Conservation (phyloP, 2,329 filamentous ascomycete genomes). For the Coniochaeta prunicola region DNA sequence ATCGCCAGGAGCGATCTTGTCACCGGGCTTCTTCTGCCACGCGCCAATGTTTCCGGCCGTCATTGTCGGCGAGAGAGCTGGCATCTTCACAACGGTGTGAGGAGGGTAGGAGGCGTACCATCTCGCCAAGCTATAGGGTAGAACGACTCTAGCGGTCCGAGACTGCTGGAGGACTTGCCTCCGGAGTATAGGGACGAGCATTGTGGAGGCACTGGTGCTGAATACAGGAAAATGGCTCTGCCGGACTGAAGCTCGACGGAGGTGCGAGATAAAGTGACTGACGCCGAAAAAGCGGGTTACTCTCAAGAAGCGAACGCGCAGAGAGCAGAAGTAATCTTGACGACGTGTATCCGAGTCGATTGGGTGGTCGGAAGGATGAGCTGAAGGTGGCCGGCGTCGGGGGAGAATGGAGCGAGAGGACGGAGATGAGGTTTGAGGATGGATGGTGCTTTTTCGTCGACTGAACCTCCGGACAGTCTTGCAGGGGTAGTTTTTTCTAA, state of each 20-base stretch:
- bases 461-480: background rate
- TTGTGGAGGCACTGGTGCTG: conserved; percentile 25
- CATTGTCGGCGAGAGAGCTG: conserved; percentile 96
- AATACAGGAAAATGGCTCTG: conserved; percentile 13
- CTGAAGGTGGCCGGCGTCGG: conserved; percentile 1
- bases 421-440: conserved; percentile 9
- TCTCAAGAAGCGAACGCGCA: conserved; percentile 6
- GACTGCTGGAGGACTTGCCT: conserved; percentile 51
- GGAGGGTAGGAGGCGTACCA: conserved; percentile 81
- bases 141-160: conserved; percentile 41
- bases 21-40: conserved; percentile 97
- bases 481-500: conserved; percentile 15
- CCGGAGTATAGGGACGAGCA: conserved; percentile 58
- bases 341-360: conserved; percentile 4
- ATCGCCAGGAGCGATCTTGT: conserved; percentile 80
- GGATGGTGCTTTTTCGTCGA: background rate
- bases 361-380: conserved; percentile 8
- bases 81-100: conserved; percentile 96
- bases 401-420: conserved; percentile 4
- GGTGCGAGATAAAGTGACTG: conserved; percentile 11
- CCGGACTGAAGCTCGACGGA: conserved; percentile 5
- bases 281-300: conserved; percentile 6
- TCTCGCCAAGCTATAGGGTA: conserved; percentile 50
- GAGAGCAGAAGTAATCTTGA: background rate
- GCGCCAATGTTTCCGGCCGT: conserved; percentile 89